phyloP scores from a whole-genome alignment of 345 rosid species.

The Viola odorata region DNA sequence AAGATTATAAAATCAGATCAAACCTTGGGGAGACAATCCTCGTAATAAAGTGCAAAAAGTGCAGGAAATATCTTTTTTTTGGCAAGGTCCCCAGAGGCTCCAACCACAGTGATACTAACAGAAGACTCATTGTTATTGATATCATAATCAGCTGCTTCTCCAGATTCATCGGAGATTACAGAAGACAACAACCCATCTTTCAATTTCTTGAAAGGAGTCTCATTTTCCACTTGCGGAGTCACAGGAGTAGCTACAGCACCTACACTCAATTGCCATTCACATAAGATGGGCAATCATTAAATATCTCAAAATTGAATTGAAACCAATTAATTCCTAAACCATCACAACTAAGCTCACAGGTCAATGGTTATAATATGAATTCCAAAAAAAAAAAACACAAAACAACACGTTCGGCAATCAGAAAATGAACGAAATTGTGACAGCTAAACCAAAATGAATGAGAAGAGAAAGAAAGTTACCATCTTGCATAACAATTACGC shows the following conservation, averaged over 20 bases:
- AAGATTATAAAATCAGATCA: neutral
- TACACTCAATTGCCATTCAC: slow-evolving; percentile 19
- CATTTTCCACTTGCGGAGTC: slow-evolving; percentile 28
- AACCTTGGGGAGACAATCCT: slow-evolving; percentile 93
- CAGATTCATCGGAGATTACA: slow-evolving; percentile 34
- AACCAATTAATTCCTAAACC: neutral
- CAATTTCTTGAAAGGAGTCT: slow-evolving; percentile 38
- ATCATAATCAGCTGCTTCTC: slow-evolving; percentile 38
- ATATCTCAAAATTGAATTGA: neutral
- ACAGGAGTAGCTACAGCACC: slow-evolving; percentile 55
- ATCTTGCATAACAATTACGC: slow-evolving; percentile 39
- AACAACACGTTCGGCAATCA: neutral
- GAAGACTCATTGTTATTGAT: slow-evolving; percentile 47
- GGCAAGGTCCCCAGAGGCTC: slow-evolving; percentile 99
- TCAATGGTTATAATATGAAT: neutral
- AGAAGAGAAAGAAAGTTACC: slow-evolving; percentile 22
- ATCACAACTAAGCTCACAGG: neutral
- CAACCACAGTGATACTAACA: slow-evolving; percentile 88
- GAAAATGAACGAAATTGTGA: too few relatives aligned
- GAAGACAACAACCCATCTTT: slow-evolving; percentile 41
- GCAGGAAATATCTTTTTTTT: slow-evolving; percentile 99
- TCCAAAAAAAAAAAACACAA: neutral
- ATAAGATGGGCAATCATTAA: neutral
- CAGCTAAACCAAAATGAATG: neutral
- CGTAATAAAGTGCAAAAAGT: slow-evolving; percentile 94